phyloP scores from a whole-genome alignment of 345 rosid species.

The Cochlearia excelsa region DNA sequence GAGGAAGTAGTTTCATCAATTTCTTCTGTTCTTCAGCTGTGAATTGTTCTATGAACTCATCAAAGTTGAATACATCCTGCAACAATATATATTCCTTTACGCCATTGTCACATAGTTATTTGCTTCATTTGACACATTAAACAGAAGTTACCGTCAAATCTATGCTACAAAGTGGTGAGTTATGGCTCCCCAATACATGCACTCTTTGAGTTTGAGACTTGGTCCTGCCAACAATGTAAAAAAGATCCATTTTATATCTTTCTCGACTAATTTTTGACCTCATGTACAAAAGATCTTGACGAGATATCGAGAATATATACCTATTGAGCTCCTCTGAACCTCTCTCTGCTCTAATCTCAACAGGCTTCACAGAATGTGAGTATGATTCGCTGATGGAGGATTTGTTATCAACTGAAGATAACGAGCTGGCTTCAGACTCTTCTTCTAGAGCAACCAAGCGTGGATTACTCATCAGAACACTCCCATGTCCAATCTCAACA shows the following conservation, averaged over 20 bases:
- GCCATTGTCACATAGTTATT: conserved; percentile 5
- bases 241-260: background rate
- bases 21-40: conserved; percentile 79
- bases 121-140: no score
- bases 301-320: conserved; percentile 35
- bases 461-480: conserved; percentile 79
- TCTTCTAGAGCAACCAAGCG: conserved; percentile 81
- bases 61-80: conserved; percentile 79
- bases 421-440: conserved; percentile 95
- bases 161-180: conserved; percentile 64
- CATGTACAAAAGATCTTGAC: background rate
- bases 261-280: conserved; percentile 14
- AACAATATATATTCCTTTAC: background rate
- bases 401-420: conserved; percentile 73
- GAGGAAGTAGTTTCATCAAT: conserved; percentile 66
- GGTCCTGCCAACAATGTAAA: conserved; percentile 24
- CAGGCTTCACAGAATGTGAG: conserved; percentile 47
- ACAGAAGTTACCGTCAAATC: conserved; percentile 59
- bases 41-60: conserved; percentile 62
- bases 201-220: conserved; percentile 57
- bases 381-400: conserved; percentile 52
- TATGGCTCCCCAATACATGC: conserved; percentile 53
- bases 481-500: conserved; percentile 96
- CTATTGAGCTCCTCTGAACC: conserved; percentile 53
- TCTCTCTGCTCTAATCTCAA: conserved; percentile 39